Evolutionary conservation across 257 asterid genomes (phyloP), one percentile per base, ranked within the genome.

Genomic region (Linaria vulgaris): DNA sequence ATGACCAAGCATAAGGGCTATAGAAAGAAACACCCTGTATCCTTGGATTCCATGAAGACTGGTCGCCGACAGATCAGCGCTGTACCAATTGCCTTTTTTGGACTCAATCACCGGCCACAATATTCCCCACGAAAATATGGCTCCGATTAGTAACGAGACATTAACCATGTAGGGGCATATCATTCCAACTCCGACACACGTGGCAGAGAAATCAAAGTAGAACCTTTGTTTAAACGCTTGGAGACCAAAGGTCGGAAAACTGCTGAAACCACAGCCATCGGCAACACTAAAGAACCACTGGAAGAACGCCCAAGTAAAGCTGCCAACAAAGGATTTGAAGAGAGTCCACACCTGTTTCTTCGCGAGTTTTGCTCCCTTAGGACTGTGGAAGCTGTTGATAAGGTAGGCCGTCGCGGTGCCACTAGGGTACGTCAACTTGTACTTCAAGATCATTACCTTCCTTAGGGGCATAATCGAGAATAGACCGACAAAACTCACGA

Each of bases 371-470:
- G 57, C 69, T 52, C 69, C 74, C 44, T 69, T 27, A 30, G 74
- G 50, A 17, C 69, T 69, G 49, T 69, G 74, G 21, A 69, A 61
- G n/a, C n/a, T n/a, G n/a, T n/a, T n/a, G n/a, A n/a, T n/a, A n/a
- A n/a, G n/a, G n/a, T n/a, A n/a, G n/a, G n/a, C n/a, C n/a, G n/a
- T n/a, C n/a, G n/a, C n/a, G n/a, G n/a, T n/a, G n/a, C n/a, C n/a
- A n/a, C n/a, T 69, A 22, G 74, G 74, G 43, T 61, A 69, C 1
- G 63, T 25, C 58, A 69, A 45, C 20, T 69, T 69, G 47, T 51
- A 69, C 20, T 61, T 47, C 3, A 69, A 17, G 38, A 69, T 61
- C 74, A 69, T 69, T 12, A 52, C 38, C 58, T 52, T 52, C 23
- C 58, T 52, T 20, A 52, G 58, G 23, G 58, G 37, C 14, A 52